Evolutionary conservation across 2,329 filamentous ascomycete genomes (phyloP), one percentile per base, ranked within the genome.

Genomic region (Pseudogymnoascus sp.): DNA sequence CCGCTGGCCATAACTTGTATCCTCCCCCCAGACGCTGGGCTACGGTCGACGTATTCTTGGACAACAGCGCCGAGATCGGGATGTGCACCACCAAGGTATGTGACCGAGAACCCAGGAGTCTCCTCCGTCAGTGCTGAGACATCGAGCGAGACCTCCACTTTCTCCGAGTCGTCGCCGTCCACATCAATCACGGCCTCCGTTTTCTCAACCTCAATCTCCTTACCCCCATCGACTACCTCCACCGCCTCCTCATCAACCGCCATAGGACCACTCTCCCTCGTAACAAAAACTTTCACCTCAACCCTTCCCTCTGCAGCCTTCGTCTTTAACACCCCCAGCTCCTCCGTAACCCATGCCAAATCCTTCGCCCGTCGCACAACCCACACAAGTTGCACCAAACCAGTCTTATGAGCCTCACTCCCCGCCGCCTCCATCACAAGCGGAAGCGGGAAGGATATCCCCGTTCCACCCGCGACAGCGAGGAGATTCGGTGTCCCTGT

Each of bases 331-430:
- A 53, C n/a, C 10, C n/a, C 47, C 47, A 53, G 6, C 70, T 90
- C 87, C 5, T 75, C 69, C 26, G 75, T 73, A 8, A 89, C 75
- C 86, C 87, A 90, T 19, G 78, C 75, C 14, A 83, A 72, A 65
- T 89, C 82, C 6, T 73, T 71, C 6, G 75, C 75, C 42, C 81
- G 79, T 13, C 85, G 79, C 38, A 89, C 77, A 1, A 82, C 81
- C 87, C 87, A 90, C 63, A 88, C 76, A n/a, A 90, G 80, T 68
- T 86, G 81, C 1, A 88, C 71, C 26, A 53, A 31, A 64, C 76
- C 66, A 8, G 64, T 61, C 19, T 35, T 50, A 42, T 35, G 44
- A 5, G n/a, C n/a, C 33, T 19, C 40, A 31, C 26, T 24, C 16
- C 35, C 38, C 40, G 64, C 50, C 3, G 67, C 53, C 70, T 71